These are phyloP conservation scores for Papiliotrema fonsecae DNA, from an alignment of 1,284 basidiomycete species.

Conservation along the genomic window DNA sequence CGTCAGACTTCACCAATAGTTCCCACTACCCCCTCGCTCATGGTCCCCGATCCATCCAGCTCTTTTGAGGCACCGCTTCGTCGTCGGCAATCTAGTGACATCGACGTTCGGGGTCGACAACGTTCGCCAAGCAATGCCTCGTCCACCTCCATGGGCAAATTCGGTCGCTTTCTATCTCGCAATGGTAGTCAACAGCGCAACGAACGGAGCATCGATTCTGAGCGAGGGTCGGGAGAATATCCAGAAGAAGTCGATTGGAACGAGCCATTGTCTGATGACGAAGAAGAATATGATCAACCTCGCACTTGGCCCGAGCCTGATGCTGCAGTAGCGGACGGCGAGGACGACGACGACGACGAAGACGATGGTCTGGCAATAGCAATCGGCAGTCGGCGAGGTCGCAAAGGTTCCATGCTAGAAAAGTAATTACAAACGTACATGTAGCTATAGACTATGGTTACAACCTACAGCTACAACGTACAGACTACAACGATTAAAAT, in stretches of 20 bases:
- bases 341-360: constrained; percentile 10
- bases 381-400: constrained; percentile 14
- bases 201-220: constrained; percentile 16
- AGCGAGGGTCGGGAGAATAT: constrained; percentile 23
- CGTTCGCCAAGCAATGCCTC: constrained; percentile 35
- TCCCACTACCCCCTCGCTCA: no score
- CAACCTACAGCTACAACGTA: not conserved
- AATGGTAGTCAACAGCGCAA: constrained; percentile 21
- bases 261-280: constrained; percentile 26
- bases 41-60: no score
- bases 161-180: constrained; percentile 30
- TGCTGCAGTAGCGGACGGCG: no score
- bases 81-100: constrained; percentile 31
- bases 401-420: constrained; percentile 18
- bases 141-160: constrained; percentile 20
- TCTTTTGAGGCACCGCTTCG: constrained; percentile 6
- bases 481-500: not conserved
- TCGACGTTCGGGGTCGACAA: constrained; percentile 23
- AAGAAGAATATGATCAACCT: constrained; percentile 21
- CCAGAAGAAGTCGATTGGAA: constrained; percentile 42
- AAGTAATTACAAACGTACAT: constrained; percentile 1
- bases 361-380: constrained; percentile 33
- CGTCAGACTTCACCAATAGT: not conserved
- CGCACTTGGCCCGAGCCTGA: constrained; percentile 7
- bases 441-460: not conserved